A percentile compares a stretch with the other conserved stretches of the same genome.
Conservation (phyloP, 306 rosid genomes). For the Dalbergia cultrata region DNA sequence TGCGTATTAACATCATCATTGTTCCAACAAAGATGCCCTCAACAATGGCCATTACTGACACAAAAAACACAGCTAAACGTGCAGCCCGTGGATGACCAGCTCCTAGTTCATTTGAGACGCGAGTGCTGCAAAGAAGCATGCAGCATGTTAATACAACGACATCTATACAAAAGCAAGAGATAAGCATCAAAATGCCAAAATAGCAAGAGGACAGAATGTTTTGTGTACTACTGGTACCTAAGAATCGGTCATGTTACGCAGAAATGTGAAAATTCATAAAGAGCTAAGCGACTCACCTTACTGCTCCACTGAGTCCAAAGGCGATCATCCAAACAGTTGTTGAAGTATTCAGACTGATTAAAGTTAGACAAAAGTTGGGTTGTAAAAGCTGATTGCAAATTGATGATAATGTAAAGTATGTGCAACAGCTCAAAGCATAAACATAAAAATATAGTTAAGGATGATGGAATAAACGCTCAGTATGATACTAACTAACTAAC, state of each 20-base stretch:
- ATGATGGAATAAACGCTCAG: background rate
- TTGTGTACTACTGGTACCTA: background rate
- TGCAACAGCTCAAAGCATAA: slow-evolving; percentile 5
- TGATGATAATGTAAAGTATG: background rate
- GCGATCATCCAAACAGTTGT: slow-evolving; percentile 77
- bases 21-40: slow-evolving; percentile 61
- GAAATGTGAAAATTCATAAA: background rate
- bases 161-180: background rate
- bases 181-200: background rate
- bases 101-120: slow-evolving; percentile 85
- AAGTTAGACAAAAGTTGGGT: slow-evolving; percentile 6
- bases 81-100: slow-evolving; percentile 70
- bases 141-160: background rate
- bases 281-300: slow-evolving; percentile 58
- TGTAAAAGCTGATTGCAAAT: background rate
- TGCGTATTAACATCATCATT: slow-evolving; percentile 60
- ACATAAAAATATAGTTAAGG: background rate
- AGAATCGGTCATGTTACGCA: background rate
- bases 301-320: slow-evolving; percentile 79
- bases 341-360: slow-evolving; percentile 67
- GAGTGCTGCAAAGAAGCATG: slow-evolving; percentile 56
- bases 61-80: slow-evolving; percentile 66
- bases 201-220: slow-evolving; percentile 7
- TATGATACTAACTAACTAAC: slow-evolving; percentile 46
- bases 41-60: slow-evolving; percentile 57